Base-by-base conservation (phyloP, 331 rosid genomes). In the Quercus phellos region DNA sequence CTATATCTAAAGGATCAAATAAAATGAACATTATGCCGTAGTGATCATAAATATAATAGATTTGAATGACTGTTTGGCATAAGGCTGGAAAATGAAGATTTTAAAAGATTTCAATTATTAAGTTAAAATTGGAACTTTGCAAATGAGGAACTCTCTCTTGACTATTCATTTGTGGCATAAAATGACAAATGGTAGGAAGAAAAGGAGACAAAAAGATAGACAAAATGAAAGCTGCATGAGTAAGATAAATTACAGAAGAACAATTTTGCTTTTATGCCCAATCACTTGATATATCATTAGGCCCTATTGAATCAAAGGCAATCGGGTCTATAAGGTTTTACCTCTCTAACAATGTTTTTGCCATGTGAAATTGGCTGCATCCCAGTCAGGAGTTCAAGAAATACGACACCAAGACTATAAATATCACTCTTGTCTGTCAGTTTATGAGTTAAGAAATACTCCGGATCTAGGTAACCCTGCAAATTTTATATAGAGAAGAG, bases 391-490 rank as follows among this genome's bases (percentile, higher is more conserved):
- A 94, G 88, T 80, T 92, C 97, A 4, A 94, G 83, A 76, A 94
- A 84, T 5, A 94, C 97, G 26, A 94, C 90, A 55, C 98, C 98
- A 6, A 94, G 93, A 83, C 98, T 92, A 78, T 94, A 94, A 82
- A 94, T 97, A 73, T 94, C 98, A 72, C 98, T 94, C 86, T 90
- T 92, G 71, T 94, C 97, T 0, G 98, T 94, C 73, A 94, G 67
- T 78, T 89, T 91, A 82, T 60, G 92, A 85, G 97, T 94, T 68
- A 90, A 85, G 91, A 92, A 90, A 84, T 94, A 94, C 85, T 94
- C 99, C 1, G 99, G 99, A 83, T 94, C 99, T 56, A 94, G 91
- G 80, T 94, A 94, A 59, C 99, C 99, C 99, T 92, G 85, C 79
- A 83, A 71, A 81, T 72, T 50, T 53, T 72, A 82, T 77, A 38